A percentile compares a stretch with the other conserved stretches of the same genome.
These are phyloP conservation scores for Zopfia rhizophila DNA, from an alignment of 2,329 filamentous ascomycete species.

Conservation along the genomic window DNA sequence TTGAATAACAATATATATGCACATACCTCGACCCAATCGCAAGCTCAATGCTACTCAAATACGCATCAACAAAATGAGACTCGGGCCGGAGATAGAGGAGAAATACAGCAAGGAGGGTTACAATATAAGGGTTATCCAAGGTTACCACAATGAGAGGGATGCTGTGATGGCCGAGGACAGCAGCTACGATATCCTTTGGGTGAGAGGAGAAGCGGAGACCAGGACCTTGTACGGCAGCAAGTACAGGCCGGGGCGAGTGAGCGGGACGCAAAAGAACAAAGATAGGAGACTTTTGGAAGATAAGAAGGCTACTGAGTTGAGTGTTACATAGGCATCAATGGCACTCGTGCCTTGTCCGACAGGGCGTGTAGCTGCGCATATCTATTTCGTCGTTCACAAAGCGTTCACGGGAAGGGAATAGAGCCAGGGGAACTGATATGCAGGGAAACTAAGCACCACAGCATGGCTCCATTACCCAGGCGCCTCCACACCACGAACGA, in stretches of 20 bases:
- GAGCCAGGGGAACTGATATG: too few relatives aligned
- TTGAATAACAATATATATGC: slow-evolving; percentile 17
- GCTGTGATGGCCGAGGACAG: slow-evolving; percentile 18
- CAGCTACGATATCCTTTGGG: slow-evolving; percentile 21
- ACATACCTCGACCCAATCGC: slow-evolving; percentile 10
- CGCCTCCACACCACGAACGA: background rate
- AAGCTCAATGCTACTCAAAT: slow-evolving; percentile 22
- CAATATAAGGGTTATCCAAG: slow-evolving; percentile 15
- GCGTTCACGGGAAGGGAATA: too few relatives aligned
- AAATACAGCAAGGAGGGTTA: slow-evolving; percentile 20
- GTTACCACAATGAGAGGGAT: slow-evolving; percentile 19
- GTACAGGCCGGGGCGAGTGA: slow-evolving; percentile 17
- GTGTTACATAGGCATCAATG: slow-evolving; percentile 3
- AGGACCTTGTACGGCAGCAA: slow-evolving; percentile 15
- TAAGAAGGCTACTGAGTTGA: slow-evolving; percentile 2
- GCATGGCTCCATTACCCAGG: slow-evolving; percentile 3
- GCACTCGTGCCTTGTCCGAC: too few relatives aligned
- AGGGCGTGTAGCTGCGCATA: too few relatives aligned
- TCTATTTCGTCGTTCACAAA: too few relatives aligned
- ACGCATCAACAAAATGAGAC: slow-evolving; percentile 14
- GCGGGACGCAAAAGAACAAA: slow-evolving; percentile 22
- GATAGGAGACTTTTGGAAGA: slow-evolving; percentile 16
- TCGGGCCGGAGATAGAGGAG: slow-evolving; percentile 8
- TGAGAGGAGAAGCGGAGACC: slow-evolving; percentile 19
- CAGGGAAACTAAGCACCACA: too few relatives aligned